These are phyloP conservation scores for Suhomyces wounanorum DNA, from an alignment of 1,139 yeast species.

Conservation along the genomic window DNA sequence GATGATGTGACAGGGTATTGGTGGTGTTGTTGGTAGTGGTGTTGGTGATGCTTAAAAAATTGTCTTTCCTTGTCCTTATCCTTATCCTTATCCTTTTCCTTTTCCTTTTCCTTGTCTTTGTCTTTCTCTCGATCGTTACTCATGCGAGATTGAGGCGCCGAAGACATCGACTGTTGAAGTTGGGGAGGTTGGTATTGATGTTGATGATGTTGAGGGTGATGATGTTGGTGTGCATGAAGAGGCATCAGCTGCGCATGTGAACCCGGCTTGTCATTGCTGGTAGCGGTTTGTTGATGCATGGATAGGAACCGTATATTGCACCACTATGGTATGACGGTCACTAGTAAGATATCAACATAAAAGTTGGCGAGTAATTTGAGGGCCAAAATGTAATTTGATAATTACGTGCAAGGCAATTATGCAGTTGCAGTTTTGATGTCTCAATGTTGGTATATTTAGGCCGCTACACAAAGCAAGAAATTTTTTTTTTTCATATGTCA, in stretches of 20 bases:
- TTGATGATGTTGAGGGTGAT: neutral
- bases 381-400: neutral
- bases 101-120: neutral
- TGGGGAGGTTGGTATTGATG: neutral
- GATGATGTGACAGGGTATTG: constrained; percentile 14
- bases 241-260: constrained; percentile 10
- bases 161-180: constrained; percentile 1
- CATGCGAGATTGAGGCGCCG: neutral
- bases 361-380: neutral
- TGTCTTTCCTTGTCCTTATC: constrained; percentile 7
- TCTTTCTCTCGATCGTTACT: neutral
- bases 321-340: constrained; percentile 1
- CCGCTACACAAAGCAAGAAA: constrained; percentile 8
- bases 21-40: constrained; percentile 15
- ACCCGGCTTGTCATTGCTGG: constrained; percentile 10
- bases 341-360: constrained; percentile 4
- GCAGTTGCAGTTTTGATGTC: constrained; percentile 8
- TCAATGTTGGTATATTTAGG: constrained; percentile 2
- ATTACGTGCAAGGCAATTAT: neutral
- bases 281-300: constrained; percentile 10
- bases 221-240: constrained; percentile 6
- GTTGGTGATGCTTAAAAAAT: constrained; percentile 9
- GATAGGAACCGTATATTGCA: constrained; percentile 4
- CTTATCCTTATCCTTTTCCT: neutral
- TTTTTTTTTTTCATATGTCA: constrained; percentile 10